Evolutionary conservation across 768 basidiomycete genomes (phyloP), one percentile per base, ranked within the genome.

Genomic region (Tricholoma hemisulphureum): DNA sequence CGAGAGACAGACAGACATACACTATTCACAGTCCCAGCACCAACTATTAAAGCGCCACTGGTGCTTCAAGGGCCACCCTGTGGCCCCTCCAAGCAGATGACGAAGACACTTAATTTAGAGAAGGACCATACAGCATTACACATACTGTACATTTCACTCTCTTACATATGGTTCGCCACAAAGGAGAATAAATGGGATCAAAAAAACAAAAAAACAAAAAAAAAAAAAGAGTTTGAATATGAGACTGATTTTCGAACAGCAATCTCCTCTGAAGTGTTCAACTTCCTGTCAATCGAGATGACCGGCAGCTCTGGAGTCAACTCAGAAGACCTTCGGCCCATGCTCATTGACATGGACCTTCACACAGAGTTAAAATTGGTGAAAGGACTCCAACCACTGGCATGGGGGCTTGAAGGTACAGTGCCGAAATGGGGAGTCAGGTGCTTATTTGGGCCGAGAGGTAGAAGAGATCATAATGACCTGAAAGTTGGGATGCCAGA

Each of bases 381-480:
- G 56, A 79, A 77, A 4, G 73, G 68, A 51, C 72, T 69, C 45
- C 63, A 70, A 43, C 73, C 69, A 32, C 32, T 34, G 37, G 37
- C 37, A 24, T 67, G 59, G 2, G 64, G 45, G 34, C 67, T 71
- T 11, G 68, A 60, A n/a, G 75, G 68, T 41, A 59, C 62, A 16
- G 64, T 58, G n/a, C 66, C 29, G 37, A 53, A 63, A 35, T 62
- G 58, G 46, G 71, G 60, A 3, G 70, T 66, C 51, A 69, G 61
- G 58, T 67, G 73, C 55, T 80, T 83, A 58, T 70, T 77, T 32
- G 84, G 79, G 24, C 84, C 84, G 69, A 89, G 88, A 2, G 87
- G 85, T 35, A 89, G 77, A 43, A 90, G 71, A 61, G 82, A 88
- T 57, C 87, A 83, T 68, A 90, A 71, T 0, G 85, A 76, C 56